Percentiles rank a stretch among this genome's conserved stretches.
Conservation (phyloP, 306 rosid species). For the Arachis hypogaea region DNA sequence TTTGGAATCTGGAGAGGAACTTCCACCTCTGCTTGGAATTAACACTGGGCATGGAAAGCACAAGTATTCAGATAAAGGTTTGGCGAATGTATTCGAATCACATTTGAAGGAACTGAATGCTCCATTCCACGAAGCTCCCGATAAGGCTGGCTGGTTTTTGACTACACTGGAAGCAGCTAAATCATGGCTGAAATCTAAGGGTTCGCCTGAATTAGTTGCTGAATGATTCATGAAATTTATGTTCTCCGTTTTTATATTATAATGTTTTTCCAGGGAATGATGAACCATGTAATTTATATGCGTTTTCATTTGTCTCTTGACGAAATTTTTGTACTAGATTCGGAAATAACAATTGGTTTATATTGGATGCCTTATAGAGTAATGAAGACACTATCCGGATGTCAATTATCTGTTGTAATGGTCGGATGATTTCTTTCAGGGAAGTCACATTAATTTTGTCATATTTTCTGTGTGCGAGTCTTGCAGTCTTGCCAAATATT, state of each 20-base stretch:
- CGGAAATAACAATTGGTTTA: constrained; percentile 39
- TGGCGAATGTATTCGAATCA: constrained; percentile 70
- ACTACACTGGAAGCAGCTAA: constrained; percentile 73
- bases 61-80: constrained; percentile 80
- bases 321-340: constrained; percentile 53
- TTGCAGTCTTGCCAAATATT: too few species aligned
- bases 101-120: constrained; percentile 82
- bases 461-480: too few species aligned
- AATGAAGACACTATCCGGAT: constrained; percentile 29
- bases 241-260: constrained; percentile 20
- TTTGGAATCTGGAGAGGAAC: constrained; percentile 75
- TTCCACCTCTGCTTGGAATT: constrained; percentile 87
- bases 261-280: constrained; percentile 52
- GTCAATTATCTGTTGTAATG: constrained; percentile 6
- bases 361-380: constrained; percentile 37
- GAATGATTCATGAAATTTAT: constrained; percentile 40
- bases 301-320: constrained; percentile 37
- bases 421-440: constrained; percentile 14
- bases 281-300: constrained; percentile 35
- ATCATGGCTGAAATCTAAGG: constrained; percentile 83
- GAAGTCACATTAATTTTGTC: constrained; percentile 18
- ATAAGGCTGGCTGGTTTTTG: constrained; percentile 96
- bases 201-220: constrained; percentile 50
- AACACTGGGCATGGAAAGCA: constrained; percentile 94
- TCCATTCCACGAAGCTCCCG: constrained; percentile 93